A percentile compares a stretch with the other conserved stretches of the same genome.
Conservation (phyloP, 352 stramenopile species). For the Albugo candida region DNA sequence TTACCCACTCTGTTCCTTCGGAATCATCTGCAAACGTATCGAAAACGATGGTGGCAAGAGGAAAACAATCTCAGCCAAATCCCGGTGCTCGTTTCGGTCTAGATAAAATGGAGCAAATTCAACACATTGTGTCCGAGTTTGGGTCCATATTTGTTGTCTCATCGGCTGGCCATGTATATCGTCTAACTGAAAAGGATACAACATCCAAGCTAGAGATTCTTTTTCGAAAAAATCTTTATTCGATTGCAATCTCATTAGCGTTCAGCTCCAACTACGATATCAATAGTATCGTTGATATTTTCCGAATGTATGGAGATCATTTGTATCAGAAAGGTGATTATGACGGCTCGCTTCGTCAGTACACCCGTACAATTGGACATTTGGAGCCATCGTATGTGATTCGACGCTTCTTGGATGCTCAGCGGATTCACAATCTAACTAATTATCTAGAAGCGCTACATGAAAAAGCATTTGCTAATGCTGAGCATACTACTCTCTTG, state of each 20-base stretch:
- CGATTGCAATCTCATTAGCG: constrained; percentile 93
- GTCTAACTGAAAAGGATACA: constrained; percentile 88
- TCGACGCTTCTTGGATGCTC: constrained; percentile 91
- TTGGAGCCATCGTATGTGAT: constrained; percentile 97
- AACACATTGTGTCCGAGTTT: constrained; percentile 72
- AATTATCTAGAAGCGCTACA: constrained; percentile 92
- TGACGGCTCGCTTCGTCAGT: constrained; percentile 91
- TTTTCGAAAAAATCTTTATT: constrained; percentile 94
- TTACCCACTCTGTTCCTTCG: constrained; percentile 20
- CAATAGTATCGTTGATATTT: constrained; percentile 92
- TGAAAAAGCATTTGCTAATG: constrained; percentile 78
- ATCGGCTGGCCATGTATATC: constrained; percentile 77
- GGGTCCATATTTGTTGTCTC: constrained; percentile 76
- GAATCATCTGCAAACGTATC: too few relatives aligned
- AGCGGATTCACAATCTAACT: constrained; percentile 92
- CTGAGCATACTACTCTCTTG: constrained; percentile 85
- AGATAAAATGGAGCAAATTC: constrained; percentile 76
- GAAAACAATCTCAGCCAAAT: neutral
- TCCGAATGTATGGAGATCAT: constrained; percentile 93
- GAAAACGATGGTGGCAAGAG: constrained; percentile 1
- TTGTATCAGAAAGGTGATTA: constrained; percentile 96
- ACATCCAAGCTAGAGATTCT: constrained; percentile 93
- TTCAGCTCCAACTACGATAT: constrained; percentile 89
- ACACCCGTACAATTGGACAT: constrained; percentile 91
- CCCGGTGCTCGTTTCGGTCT: constrained; percentile 55